phyloP scores from a whole-genome alignment of 106 monocot species.

The Acorus calamus region DNA sequence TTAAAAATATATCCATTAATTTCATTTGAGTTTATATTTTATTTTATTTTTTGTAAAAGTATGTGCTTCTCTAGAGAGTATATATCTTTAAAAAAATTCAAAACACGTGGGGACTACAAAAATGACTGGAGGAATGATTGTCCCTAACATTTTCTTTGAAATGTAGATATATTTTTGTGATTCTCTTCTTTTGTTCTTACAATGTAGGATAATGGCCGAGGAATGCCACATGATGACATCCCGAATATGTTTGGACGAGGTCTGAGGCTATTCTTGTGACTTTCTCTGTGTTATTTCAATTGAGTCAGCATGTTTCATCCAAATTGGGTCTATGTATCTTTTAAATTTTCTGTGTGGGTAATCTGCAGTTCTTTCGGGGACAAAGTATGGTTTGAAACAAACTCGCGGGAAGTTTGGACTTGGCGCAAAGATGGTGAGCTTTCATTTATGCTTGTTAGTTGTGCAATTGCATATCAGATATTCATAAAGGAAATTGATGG shows the following conservation, averaged over 20 bases:
- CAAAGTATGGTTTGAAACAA: conserved; percentile 96
- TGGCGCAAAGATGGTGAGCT: conserved; percentile 90
- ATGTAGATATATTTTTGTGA: neutral
- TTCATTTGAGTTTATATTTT: too few relatives aligned
- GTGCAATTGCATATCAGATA: too few relatives aligned
- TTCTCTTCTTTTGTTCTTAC: neutral
- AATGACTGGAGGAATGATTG: too few relatives aligned
- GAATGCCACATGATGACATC: conserved; percentile 98
- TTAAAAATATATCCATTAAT: too few relatives aligned
- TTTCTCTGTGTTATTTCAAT: conserved; percentile 1
- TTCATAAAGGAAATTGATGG: too few relatives aligned
- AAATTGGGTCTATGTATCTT: neutral
- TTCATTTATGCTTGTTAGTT: neutral
- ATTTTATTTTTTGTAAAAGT: too few relatives aligned
- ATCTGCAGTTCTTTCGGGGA: conserved; percentile 90
- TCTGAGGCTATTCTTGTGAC: conserved; percentile 21
- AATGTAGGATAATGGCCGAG: conserved; percentile 91
- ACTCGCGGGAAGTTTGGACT: conserved; percentile 99
- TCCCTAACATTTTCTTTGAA: too few relatives aligned
- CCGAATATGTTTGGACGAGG: conserved; percentile 99
- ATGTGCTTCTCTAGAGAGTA: too few relatives aligned
- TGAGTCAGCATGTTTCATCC: too few relatives aligned
- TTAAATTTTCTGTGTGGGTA: neutral
- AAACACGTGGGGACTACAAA: too few relatives aligned
- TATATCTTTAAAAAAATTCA: too few relatives aligned